Evolutionary conservation across 441 rosid genomes (phyloP).

Genomic region (Populus tomentosa): DNA sequence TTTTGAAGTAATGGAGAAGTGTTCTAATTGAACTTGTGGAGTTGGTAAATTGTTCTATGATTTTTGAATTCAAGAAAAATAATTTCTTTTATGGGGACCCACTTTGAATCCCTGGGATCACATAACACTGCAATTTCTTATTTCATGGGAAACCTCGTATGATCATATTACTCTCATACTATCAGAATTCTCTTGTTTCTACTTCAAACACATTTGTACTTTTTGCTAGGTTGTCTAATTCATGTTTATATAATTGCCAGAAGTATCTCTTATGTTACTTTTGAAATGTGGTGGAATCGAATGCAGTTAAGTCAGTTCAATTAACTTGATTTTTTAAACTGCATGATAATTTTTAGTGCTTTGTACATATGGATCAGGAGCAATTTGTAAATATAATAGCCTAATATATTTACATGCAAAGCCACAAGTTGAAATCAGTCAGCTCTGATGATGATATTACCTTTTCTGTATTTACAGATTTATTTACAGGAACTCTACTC

Average conservation of each 20-base stretch:
- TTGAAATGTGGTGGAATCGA: background rate
- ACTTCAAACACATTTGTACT: background rate
- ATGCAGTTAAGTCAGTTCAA: background rate
- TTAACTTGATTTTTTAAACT: background rate
- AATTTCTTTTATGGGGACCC: background rate
- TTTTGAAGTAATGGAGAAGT: background rate
- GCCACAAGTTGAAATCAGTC: background rate
- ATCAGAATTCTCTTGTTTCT: background rate
- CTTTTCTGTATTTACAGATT: constrained; percentile 41
- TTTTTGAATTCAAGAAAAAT: background rate
- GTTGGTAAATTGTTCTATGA: background rate
- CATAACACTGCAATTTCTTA: background rate
- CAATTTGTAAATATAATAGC: background rate
- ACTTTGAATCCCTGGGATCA: background rate
- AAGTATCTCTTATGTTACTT: background rate
- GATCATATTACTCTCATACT: background rate
- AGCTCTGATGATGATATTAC: constrained; percentile 16
- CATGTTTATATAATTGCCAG: background rate
- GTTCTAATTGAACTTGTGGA: background rate
- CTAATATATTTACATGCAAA: no score
- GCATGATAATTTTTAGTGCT: background rate
- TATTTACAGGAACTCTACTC: constrained; percentile 70
- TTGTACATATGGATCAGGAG: background rate
- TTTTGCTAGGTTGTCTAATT: background rate
- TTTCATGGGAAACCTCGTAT: background rate